These are phyloP conservation scores for Penicillium freii DNA, from an alignment of 2,329 filamentous ascomycete genomes.

Conservation along the genomic window DNA sequence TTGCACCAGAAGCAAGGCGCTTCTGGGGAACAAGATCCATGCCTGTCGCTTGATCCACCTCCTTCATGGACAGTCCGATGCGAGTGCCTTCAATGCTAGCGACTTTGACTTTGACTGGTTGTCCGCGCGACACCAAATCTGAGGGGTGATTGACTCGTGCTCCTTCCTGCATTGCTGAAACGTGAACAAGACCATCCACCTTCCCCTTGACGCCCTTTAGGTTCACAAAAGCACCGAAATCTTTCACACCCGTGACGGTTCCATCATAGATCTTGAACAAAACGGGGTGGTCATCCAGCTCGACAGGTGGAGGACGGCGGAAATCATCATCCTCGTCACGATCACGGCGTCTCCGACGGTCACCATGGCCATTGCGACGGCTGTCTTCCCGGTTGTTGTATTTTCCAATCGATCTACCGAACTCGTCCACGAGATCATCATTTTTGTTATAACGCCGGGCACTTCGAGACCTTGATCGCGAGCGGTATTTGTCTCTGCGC, in stretches of 20 bases:
- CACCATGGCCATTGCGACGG: constrained; percentile 47
- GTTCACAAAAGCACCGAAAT: constrained; percentile 95
- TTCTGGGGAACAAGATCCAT: constrained; percentile 76
- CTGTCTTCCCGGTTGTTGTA: constrained; percentile 37
- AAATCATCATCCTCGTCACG: constrained; percentile 48
- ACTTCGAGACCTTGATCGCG: constrained; percentile 54
- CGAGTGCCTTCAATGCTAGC: constrained; percentile 77
- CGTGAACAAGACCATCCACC: constrained; percentile 88
- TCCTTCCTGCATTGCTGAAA: constrained; percentile 82
- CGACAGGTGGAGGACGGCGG: constrained; percentile 63
- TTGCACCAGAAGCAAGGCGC: constrained; percentile 82
- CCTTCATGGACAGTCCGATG: constrained; percentile 93
- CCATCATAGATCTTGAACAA: constrained; percentile 88
- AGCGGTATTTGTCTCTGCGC: constrained; percentile 45
- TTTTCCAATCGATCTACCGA: constrained; percentile 50
- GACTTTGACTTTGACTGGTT: constrained; percentile 90
- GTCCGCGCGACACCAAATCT: constrained; percentile 76
- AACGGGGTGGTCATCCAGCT: constrained; percentile 77
- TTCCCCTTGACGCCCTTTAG: constrained; percentile 82
- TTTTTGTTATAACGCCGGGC: constrained; percentile 38
- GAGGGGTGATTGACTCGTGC: constrained; percentile 88
- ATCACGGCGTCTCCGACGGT: constrained; percentile 40
- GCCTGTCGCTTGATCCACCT: constrained; percentile 87
- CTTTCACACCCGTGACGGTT: constrained; percentile 85
- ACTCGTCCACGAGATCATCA: constrained; percentile 59